Percentiles rank a stretch among this genome's conserved stretches.
Evolutionary conservation across 2,329 filamentous ascomycete species (phyloP).

Genomic region (Ploettnerulaceae sp.): DNA sequence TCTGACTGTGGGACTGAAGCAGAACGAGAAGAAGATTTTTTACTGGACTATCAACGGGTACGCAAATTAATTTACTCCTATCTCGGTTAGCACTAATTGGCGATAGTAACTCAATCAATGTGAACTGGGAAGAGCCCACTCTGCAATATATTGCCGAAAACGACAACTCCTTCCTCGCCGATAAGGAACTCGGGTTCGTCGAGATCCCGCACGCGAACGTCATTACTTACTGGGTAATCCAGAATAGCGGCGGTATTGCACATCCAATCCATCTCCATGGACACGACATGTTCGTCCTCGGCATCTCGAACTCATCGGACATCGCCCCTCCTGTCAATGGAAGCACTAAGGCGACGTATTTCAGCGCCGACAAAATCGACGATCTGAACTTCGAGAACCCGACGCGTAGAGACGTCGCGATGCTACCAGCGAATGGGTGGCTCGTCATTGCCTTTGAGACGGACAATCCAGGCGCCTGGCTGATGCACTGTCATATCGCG

Average conservation of each 20-base stretch:
- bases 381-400: slow-evolving; percentile 43
- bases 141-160: slow-evolving; percentile 33
- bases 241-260: slow-evolving; percentile 14
- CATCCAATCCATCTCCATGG: slow-evolving; percentile 47
- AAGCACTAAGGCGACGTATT: background rate
- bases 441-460: slow-evolving; percentile 47
- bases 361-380: background rate
- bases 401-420: slow-evolving; percentile 45
- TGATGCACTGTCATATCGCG: slow-evolving; percentile 44
- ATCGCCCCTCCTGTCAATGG: background rate
- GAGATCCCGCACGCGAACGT: slow-evolving; percentile 14
- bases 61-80: background rate
- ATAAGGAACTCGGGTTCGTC: slow-evolving; percentile 18
- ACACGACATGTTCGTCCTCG: slow-evolving; percentile 44
- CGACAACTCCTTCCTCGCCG: slow-evolving; percentile 1
- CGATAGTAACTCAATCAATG: slow-evolving; percentile 28
- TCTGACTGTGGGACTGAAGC: slow-evolving; percentile 1
- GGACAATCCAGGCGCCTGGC: slow-evolving; percentile 47
- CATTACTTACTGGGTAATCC: slow-evolving; percentile 11
- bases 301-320: slow-evolving; percentile 40
- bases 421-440: slow-evolving; percentile 41
- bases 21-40: slow-evolving; percentile 5
- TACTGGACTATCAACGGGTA: slow-evolving; percentile 15
- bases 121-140: slow-evolving; percentile 40
- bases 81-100: background rate